A percentile compares a stretch with the other conserved stretches of the same genome.
Conservation (phyloP, 106 monocot genomes). For the Posidonia australis region DNA sequence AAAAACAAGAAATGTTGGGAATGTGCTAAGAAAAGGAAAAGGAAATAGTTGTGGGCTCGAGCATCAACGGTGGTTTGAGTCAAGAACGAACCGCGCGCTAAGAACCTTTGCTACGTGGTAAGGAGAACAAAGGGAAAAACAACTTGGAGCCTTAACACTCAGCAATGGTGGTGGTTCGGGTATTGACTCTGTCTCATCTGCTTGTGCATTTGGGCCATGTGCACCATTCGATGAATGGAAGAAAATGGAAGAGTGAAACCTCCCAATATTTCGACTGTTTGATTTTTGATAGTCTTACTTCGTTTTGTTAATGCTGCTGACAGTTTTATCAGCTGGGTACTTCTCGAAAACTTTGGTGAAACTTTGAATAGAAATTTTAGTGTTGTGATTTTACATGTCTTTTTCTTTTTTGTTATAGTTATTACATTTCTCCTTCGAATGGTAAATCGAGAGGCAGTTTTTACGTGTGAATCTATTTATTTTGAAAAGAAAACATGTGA, state of each 20-base stretch:
- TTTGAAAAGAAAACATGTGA: no score
- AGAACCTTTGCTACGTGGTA: constrained; percentile 5
- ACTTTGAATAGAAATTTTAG: no score
- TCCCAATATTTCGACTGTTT: background rate
- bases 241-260: background rate
- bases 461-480: no score
- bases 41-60: background rate
- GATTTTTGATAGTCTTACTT: background rate
- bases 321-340: no score
- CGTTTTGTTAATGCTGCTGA: background rate
- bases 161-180: constrained; percentile 23
- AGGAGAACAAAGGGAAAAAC: background rate
- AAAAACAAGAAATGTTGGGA: no score
- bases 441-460: no score
- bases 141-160: background rate
- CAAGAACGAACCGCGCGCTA: constrained; percentile 22
- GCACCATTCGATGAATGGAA: background rate
- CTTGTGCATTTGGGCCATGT: background rate
- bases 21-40: no score
- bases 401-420: no score
- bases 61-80: constrained; percentile 10
- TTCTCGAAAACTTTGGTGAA: no score
- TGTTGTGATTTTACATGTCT: no score
- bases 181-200: constrained; percentile 22
- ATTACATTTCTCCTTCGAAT: no score